Percentiles rank a stretch among this genome's conserved stretches.
phyloP scores from a whole-genome alignment of 768 basidiomycete genomes.

The Russula ochroleuca region DNA sequence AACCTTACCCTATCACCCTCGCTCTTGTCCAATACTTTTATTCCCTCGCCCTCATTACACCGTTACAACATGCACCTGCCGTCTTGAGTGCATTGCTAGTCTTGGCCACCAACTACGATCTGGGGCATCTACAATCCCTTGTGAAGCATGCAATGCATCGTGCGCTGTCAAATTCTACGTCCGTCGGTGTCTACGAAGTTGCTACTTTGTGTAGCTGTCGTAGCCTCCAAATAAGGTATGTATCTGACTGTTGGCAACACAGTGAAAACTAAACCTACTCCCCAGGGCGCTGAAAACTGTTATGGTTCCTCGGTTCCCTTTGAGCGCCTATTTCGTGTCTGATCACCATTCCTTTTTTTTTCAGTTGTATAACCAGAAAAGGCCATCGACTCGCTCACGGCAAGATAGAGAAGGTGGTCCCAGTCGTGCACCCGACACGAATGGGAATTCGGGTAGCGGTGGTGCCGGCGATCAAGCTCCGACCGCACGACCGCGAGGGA shows the following conservation, averaged over 20 bases:
- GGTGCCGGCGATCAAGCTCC: slow-evolving; percentile 38
- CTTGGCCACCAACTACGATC: slow-evolving; percentile 76
- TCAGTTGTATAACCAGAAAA: slow-evolving; percentile 76
- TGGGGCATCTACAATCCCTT: slow-evolving; percentile 67
- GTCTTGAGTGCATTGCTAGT: slow-evolving; percentile 85
- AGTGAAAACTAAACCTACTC: slow-evolving; percentile 12
- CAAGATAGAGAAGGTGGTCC: slow-evolving; percentile 42
- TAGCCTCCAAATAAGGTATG: slow-evolving; percentile 83
- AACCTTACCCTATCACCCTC: slow-evolving; percentile 83
- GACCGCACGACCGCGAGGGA: slow-evolving; percentile 57
- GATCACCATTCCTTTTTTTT: slow-evolving; percentile 25
- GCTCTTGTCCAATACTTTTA: slow-evolving; percentile 95
- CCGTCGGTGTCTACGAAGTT: slow-evolving; percentile 91
- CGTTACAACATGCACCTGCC: slow-evolving; percentile 85
- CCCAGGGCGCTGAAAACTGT: slow-evolving; percentile 73
- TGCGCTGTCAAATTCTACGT: slow-evolving; percentile 74
- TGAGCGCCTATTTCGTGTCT: slow-evolving; percentile 15
- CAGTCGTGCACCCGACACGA: slow-evolving; percentile 23
- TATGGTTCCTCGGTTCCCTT: slow-evolving; percentile 48
- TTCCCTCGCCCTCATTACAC: slow-evolving; percentile 78
- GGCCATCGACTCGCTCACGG: slow-evolving; percentile 54
- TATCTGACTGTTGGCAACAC: slow-evolving; percentile 18
- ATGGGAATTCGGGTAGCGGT: slow-evolving; percentile 34
- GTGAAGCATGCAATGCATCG: slow-evolving; percentile 96
- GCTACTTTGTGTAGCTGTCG: slow-evolving; percentile 87